phyloP scores from a whole-genome alignment of 495 filamentous ascomycete genomes.

The Niebla homalea region DNA sequence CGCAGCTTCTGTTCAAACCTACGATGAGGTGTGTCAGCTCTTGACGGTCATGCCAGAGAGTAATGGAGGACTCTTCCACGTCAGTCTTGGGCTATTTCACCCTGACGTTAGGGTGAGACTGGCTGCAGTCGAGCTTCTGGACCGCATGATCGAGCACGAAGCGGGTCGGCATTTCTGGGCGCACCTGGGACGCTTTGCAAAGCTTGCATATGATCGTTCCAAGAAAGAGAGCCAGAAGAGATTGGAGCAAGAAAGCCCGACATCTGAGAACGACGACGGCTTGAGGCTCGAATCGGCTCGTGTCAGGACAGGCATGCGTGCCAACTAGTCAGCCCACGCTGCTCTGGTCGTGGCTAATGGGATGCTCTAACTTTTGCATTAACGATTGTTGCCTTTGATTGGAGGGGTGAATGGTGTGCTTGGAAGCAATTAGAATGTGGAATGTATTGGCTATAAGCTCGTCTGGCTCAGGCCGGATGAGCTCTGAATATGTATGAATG shows the following conservation, averaged over 20 bases:
- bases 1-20: conserved; percentile 58
- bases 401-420: not conserved
- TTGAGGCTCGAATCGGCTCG: conserved; percentile 7
- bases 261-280: conserved; percentile 1
- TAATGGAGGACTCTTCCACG: conserved; percentile 81
- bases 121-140: conserved; percentile 65
- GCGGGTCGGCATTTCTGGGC: conserved; percentile 91
- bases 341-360: too few species aligned
- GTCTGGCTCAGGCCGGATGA: not conserved
- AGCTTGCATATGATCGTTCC: conserved; percentile 43
- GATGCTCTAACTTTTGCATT: too few species aligned
- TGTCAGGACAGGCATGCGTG: conserved; percentile 1
- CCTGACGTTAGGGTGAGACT: conserved; percentile 65
- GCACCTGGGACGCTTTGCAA: conserved; percentile 73
- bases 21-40: conserved; percentile 83
- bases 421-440: not conserved
- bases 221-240: conserved; percentile 21
- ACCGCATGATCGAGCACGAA: conserved; percentile 71
- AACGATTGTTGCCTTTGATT: too few species aligned
- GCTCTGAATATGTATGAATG: not conserved
- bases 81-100: conserved; percentile 90
- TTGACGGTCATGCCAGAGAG: conserved; percentile 74
- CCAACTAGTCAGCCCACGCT: not conserved
- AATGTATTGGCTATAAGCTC: too few species aligned
- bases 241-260: conserved; percentile 4